These are phyloP conservation scores for Plantago major DNA, from an alignment of 257 asterid genomes.

Conservation along the genomic window DNA sequence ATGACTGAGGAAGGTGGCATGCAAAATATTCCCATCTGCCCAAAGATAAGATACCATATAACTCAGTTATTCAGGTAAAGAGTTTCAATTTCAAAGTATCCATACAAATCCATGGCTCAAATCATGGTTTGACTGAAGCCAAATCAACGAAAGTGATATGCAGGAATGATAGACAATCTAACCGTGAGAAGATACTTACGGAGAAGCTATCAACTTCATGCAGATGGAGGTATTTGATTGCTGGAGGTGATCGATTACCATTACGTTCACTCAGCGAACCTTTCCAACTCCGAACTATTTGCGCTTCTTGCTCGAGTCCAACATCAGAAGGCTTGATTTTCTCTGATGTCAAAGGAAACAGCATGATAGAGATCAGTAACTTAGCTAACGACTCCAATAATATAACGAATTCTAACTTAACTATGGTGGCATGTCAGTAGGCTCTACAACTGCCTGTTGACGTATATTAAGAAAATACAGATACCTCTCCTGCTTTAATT, in stretches of 20 bases:
- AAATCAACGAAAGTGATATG: background rate
- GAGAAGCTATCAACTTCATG: constrained; percentile 89
- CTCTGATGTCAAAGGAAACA: constrained; percentile 45
- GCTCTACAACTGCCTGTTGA: constrained; percentile 3
- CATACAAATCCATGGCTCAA: constrained; percentile 5
- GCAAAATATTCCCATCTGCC: constrained; percentile 95
- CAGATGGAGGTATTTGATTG: constrained; percentile 79
- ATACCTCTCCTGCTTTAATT: background rate
- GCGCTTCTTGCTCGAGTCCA: constrained; percentile 97
- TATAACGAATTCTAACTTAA: background rate
- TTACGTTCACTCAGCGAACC: constrained; percentile 48
- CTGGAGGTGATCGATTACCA: constrained; percentile 50
- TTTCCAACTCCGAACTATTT: constrained; percentile 69
- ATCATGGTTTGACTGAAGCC: constrained; percentile 9
- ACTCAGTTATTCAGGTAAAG: constrained; percentile 14
- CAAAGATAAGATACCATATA: constrained; percentile 13
- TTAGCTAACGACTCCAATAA: constrained; percentile 3
- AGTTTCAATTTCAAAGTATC: constrained; percentile 13
- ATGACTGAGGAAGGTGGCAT: constrained; percentile 95
- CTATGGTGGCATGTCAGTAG: background rate
- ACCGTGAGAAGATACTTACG: constrained; percentile 42
- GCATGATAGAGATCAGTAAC: constrained; percentile 20
- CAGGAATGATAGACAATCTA: constrained; percentile 1
- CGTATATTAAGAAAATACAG: background rate
- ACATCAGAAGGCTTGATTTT: constrained; percentile 99